Evolutionary conservation across 805 yeast species (phyloP), one percentile per base, ranked within the genome.

Genomic region (Torulaspora microellipsoides): DNA sequence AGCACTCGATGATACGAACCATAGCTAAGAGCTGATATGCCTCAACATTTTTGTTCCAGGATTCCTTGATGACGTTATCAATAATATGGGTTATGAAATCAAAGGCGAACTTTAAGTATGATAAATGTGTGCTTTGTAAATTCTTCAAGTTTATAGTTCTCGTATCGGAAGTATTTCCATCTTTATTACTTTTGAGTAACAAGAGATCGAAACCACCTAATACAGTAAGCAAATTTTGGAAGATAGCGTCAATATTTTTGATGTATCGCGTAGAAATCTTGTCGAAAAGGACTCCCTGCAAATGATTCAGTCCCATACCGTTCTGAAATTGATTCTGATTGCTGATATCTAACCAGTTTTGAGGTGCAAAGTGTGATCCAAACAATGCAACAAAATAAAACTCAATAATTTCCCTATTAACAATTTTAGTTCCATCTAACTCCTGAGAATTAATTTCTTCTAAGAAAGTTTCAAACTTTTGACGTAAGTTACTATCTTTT

Each of bases 1-100:
- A 83, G 43, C 76, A 73, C 17, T 77, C 66, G 34, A 76, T 57
- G 8, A 83, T 62, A 52, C 90, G 68, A 0, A 78, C 36, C 64
- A 58, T 39, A 68, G 77, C 51, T 65, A 60, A 28, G 59, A 49
- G 48, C 36, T 56, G 46, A 40, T 30, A 41, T 46, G 37, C 33
- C 38, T 56, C 46, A 8, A 43, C n/a, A 39, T 49, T 43, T 35
- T 51, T 54, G 8, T 48, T 34, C 62, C 65, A 65, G 8, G 56
- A 52, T n/a, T 59, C 51, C 14, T 45, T 54, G n/a, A 68, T 50
- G 23, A 66, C 58, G 8, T 59, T 47, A 11, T 59, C 53, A 25
- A 67, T 47, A 8, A 76, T 48, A 38, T 60, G 62, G 2, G 65
- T 58, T 27, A 75, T 54, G 45, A 58, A 75, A 34, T 71, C 58